phyloP scores from a whole-genome alignment of 139 green algal species.

The Chlorella sp. region DNA sequence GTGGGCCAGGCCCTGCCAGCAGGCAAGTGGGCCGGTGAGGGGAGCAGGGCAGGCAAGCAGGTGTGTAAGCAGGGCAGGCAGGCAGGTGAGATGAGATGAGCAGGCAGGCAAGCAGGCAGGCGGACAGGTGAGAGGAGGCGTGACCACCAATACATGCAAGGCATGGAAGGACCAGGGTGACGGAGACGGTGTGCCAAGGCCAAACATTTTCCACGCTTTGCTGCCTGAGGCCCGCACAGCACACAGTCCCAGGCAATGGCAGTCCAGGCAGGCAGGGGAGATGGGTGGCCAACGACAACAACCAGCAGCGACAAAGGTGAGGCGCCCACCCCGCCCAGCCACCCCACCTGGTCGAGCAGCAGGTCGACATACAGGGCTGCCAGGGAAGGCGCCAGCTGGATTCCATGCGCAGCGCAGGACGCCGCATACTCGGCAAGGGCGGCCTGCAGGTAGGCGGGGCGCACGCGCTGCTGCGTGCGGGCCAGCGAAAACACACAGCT shows the following conservation, averaged over 20 bases:
- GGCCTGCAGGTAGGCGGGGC: slow-evolving; percentile 16
- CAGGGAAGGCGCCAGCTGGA: neutral
- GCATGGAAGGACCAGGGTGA: too few relatives aligned
- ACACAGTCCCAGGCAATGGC: neutral
- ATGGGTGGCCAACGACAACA: too few relatives aligned
- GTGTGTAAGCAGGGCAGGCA: too few relatives aligned
- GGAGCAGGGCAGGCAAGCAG: neutral
- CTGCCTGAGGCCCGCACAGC: neutral
- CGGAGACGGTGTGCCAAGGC: neutral
- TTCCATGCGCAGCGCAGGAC: slow-evolving; percentile 16
- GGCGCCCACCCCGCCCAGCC: neutral
- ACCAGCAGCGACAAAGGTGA: too few relatives aligned
- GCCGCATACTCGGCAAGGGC: slow-evolving; percentile 27
- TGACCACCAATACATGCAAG: neutral
- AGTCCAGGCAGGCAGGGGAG: neutral
- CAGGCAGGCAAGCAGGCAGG: neutral
- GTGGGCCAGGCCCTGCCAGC: slow-evolving; percentile 3
- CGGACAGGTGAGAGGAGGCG: neutral
- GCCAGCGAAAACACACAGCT: neutral
- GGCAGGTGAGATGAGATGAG: neutral
- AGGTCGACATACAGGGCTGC: slow-evolving; percentile 5
- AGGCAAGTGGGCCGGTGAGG: neutral
- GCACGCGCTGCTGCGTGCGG: neutral
- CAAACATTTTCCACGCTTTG: neutral
- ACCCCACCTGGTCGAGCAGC: slow-evolving; percentile 24